Conservation (phyloP, 345 rosid genomes). For the Nephelium lappaceum region DNA sequence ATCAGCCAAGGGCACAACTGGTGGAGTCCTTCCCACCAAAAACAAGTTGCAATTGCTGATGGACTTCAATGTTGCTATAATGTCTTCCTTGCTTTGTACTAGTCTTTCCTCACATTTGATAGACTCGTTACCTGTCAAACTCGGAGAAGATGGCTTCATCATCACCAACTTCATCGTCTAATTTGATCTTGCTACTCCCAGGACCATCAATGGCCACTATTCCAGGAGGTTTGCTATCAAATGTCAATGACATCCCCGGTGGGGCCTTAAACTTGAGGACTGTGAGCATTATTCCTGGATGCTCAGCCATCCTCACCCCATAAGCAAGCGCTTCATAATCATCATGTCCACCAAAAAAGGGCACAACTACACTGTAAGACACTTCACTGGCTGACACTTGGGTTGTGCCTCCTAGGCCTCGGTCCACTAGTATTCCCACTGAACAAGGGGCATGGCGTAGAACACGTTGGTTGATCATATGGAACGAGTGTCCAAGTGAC, state of each 20-base stretch:
- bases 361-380: slow-evolving; percentile 44
- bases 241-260: slow-evolving; percentile 21
- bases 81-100: slow-evolving; percentile 25
- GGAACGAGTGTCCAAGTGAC: slow-evolving; percentile 54
- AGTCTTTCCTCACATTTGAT: slow-evolving; percentile 28
- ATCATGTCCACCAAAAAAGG: slow-evolving; percentile 49
- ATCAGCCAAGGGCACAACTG: slow-evolving; percentile 15
- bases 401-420: slow-evolving; percentile 71
- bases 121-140: slow-evolving; percentile 22
- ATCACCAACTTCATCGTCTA: background rate
- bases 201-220: background rate
- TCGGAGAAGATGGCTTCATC: slow-evolving; percentile 6
- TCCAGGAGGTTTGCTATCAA: background rate
- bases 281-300: slow-evolving; percentile 50
- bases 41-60: slow-evolving; percentile 37
- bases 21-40: slow-evolving; percentile 41
- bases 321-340: slow-evolving; percentile 63
- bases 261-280: slow-evolving; percentile 39
- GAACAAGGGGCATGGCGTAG: slow-evolving; percentile 67
- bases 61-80: slow-evolving; percentile 17
- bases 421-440: slow-evolving; percentile 71
- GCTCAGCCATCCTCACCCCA: slow-evolving; percentile 70
- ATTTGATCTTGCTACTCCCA: background rate
- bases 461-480: slow-evolving; percentile 46
- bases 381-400: slow-evolving; percentile 65